Evolutionary conservation across 2,329 filamentous ascomycete species (phyloP).

Genomic region (Zalaria obscura): DNA sequence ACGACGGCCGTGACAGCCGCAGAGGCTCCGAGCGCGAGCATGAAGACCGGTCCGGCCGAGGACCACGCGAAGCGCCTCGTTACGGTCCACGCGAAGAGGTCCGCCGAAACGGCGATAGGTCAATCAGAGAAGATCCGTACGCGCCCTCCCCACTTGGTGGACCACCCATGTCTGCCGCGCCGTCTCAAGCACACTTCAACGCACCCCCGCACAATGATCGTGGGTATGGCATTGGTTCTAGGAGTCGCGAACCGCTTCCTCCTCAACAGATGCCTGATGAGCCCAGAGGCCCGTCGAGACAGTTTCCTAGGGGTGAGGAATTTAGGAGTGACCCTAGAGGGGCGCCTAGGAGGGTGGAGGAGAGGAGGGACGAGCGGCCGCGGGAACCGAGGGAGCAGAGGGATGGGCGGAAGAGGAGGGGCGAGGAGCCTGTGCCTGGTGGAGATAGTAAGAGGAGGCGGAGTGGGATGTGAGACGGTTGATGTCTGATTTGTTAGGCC

Average conservation of each 20-base stretch:
- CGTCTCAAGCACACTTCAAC: neutral
- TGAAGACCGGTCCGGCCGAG: neutral
- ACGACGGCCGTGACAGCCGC: conserved; percentile 1
- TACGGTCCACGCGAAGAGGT: conserved; percentile 1
- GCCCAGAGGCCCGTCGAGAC: conserved; percentile 1
- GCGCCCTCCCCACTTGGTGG: neutral
- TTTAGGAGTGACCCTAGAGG: neutral
- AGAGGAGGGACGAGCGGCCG: conserved; percentile 4
- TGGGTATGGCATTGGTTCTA: neutral
- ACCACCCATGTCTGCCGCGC: neutral
- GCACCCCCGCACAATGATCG: neutral
- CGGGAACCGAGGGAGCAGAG: conserved; percentile 1
- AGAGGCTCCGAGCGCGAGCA: neutral
- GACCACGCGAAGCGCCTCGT: neutral
- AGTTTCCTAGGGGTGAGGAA: neutral
- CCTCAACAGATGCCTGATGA: neutral
- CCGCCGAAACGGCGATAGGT: neutral
- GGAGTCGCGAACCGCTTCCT: conserved; percentile 5
- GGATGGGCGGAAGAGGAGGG: conserved; percentile 7
- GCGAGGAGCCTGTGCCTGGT: conserved; percentile 3
- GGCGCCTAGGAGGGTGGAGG: conserved; percentile 1
- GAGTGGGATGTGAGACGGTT: conserved; percentile 1
- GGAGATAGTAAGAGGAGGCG: conserved; percentile 8
- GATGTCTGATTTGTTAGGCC: neutral
- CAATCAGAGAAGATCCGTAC: conserved; percentile 4